Evolutionary conservation across 73 alveolate genomes (phyloP).

Genomic region (Paramecium sexaurelia): DNA sequence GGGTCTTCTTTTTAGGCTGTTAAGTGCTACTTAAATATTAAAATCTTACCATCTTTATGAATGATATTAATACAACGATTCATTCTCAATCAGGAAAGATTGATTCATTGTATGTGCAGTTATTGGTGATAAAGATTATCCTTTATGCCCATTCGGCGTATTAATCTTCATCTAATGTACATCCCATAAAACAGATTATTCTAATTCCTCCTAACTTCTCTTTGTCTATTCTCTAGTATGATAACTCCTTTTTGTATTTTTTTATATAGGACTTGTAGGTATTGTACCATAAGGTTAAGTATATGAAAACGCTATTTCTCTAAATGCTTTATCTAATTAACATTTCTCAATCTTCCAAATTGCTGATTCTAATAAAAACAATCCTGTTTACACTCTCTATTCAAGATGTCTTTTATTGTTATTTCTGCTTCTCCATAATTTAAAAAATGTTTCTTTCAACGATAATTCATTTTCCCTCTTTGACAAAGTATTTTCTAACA

Average conservation of each 20-base stretch:
- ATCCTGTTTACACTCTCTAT: background rate
- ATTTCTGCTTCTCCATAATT: background rate
- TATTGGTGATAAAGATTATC: background rate
- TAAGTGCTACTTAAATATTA: background rate
- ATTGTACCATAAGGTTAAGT: background rate
- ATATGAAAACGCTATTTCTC: constrained; percentile 41
- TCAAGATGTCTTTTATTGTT: background rate
- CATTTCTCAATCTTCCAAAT: background rate
- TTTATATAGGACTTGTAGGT: background rate
- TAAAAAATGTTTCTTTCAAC: background rate
- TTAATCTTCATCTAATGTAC: constrained; percentile 42
- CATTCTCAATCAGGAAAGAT: constrained; percentile 16
- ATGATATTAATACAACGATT: constrained; percentile 20
- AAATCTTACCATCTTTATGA: constrained; percentile 24
- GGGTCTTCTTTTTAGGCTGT: background rate
- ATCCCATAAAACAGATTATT: constrained; percentile 56
- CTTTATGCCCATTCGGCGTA: constrained; percentile 28
- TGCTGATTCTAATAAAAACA: background rate
- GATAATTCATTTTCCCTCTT: background rate
- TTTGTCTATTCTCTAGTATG: constrained; percentile 34
- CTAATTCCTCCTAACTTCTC: constrained; percentile 48
- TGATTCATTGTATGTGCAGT: constrained; percentile 5
- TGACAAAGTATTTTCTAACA: background rate
- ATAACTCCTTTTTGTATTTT: constrained; percentile 13
- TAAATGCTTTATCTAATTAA: background rate